Conservation (phyloP, 73 alveolate species). For the Effrenium voratum region DNA sequence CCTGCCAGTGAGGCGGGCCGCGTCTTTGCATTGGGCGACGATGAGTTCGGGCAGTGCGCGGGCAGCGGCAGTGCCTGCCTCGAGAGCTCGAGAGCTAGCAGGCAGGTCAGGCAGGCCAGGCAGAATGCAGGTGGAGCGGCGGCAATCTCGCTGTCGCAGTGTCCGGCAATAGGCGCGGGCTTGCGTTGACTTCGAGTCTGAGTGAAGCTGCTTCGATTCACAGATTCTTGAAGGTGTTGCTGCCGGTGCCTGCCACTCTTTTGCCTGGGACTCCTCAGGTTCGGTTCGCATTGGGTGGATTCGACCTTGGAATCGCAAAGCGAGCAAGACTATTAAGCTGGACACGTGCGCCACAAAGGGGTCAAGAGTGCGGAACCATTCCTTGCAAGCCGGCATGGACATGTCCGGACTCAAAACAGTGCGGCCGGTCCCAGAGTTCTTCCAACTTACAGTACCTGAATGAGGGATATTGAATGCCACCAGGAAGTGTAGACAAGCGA, state of each 20-base stretch:
- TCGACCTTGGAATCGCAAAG: not conserved
- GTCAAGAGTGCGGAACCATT: not conserved
- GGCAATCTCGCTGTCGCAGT: conserved; percentile 15
- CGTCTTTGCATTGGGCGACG: conserved; percentile 84
- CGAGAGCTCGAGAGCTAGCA: not conserved
- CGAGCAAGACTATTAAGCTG: not conserved
- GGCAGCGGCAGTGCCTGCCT: conserved; percentile 48
- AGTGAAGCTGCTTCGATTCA: not conserved
- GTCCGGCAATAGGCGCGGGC: conserved; percentile 9
- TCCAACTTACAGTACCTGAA: too few relatives aligned
- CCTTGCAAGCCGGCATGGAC: not conserved
- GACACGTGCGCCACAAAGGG: not conserved
- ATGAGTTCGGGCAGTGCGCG: conserved; percentile 81
- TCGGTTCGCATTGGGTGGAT: not conserved
- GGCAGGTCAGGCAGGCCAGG: too few relatives aligned
- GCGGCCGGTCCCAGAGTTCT: too few relatives aligned
- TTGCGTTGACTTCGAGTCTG: not conserved
- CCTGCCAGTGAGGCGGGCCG: conserved; percentile 42
- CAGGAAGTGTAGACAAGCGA: too few relatives aligned
- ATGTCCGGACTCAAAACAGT: too few relatives aligned
- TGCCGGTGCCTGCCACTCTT: conserved; percentile 47
- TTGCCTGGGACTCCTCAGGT: conserved; percentile 7
- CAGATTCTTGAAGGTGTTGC: not conserved
- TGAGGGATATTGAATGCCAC: too few relatives aligned
- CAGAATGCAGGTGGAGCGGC: conserved; percentile 30